These are phyloP conservation scores for Claviceps sp. DNA, from an alignment of 2,329 filamentous ascomycete species.

Conservation along the genomic window DNA sequence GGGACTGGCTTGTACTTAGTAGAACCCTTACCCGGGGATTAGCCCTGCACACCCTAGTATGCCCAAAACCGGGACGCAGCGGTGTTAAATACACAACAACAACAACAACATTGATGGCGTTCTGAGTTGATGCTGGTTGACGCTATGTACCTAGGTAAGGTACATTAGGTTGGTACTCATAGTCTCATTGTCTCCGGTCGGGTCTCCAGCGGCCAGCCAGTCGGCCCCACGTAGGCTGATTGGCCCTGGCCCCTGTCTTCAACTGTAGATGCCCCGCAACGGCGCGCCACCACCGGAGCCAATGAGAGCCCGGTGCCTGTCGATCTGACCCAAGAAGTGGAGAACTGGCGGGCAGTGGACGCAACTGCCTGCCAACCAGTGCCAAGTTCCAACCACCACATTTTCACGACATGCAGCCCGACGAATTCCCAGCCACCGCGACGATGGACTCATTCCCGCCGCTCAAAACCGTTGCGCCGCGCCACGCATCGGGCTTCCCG, in stretches of 20 bases:
- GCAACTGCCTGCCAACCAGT: background rate
- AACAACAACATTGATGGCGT: no score
- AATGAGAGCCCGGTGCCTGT: background rate
- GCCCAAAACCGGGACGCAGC: no score
- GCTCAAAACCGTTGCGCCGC: constrained; percentile 1
- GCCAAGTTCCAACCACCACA: constrained; percentile 4
- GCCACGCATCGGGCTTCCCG: background rate
- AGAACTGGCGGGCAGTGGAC: background rate
- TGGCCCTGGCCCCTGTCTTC: background rate
- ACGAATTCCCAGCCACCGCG: constrained; percentile 5
- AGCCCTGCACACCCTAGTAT: no score
- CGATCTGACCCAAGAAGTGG: background rate
- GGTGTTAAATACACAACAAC: no score
- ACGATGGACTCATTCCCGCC: background rate
- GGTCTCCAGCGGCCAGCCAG: background rate
- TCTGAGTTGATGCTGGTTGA: no score
- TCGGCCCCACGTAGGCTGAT: background rate
- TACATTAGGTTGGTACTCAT: no score
- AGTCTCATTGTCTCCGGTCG: no score
- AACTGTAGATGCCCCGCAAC: background rate
- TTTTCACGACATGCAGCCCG: background rate
- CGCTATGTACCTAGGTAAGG: no score
- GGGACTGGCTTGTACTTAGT: no score
- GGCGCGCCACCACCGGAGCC: background rate
- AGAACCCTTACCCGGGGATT: no score